phyloP scores from a whole-genome alignment of 257 asterid species.

The Paulownia fortunei region DNA sequence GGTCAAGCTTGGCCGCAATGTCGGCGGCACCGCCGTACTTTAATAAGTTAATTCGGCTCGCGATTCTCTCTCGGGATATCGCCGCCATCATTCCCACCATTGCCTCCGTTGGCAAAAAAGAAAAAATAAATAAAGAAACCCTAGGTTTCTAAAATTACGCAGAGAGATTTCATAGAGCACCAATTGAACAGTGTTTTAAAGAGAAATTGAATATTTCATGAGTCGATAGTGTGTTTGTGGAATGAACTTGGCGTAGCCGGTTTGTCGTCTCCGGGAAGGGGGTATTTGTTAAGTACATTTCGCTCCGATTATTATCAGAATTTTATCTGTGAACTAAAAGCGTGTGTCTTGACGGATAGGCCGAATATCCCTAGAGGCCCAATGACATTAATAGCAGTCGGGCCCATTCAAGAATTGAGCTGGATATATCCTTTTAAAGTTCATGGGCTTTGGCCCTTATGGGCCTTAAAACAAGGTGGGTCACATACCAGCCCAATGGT shows the following conservation, averaged over 20 bases:
- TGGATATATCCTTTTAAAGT: not conserved
- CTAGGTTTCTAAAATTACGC: constrained; percentile 33
- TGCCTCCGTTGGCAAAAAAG: constrained; percentile 24
- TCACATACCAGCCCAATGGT: not conserved
- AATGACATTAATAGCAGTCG: not conserved
- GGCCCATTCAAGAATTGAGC: not conserved
- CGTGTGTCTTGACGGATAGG: not conserved
- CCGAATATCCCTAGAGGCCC: constrained; percentile 12
- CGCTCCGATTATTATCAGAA: constrained; percentile 7
- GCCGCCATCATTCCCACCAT: constrained; percentile 62
- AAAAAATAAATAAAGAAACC: constrained; percentile 17
- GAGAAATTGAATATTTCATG: not conserved
- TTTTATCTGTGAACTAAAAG: not conserved
- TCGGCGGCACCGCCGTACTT: constrained; percentile 49
- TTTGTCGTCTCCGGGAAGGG: constrained; percentile 31
- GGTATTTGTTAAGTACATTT: constrained; percentile 23
- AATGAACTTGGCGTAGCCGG: constrained; percentile 24
- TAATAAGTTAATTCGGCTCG: constrained; percentile 53
- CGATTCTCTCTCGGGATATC: constrained; percentile 57
- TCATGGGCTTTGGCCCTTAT: not conserved
- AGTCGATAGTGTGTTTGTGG: not conserved
- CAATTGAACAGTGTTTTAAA: not conserved
- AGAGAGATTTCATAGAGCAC: not conserved
- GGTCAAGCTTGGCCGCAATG: constrained; percentile 63
- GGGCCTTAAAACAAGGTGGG: not conserved